phyloP scores from a whole-genome alignment of 2,329 filamentous ascomycete genomes.

The Tolypocladium amazonense region DNA sequence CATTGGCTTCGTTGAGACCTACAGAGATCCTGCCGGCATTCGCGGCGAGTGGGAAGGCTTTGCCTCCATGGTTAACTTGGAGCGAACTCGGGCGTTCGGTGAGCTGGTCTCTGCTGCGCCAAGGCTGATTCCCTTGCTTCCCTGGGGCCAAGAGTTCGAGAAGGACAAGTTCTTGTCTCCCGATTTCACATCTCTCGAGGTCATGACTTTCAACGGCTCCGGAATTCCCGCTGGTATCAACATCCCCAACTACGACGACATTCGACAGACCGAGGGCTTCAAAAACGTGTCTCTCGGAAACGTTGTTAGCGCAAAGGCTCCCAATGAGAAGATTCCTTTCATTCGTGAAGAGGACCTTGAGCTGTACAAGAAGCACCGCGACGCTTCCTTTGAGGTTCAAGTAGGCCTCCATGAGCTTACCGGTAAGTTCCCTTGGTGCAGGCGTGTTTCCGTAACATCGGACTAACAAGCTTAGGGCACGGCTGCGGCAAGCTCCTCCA shows the following conservation, averaged over 20 bases:
- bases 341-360: conserved; percentile 69
- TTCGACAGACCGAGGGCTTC: conserved; percentile 75
- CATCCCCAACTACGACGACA: conserved; percentile 64
- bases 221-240: conserved; percentile 61
- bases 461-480: conserved; percentile 44
- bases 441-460: not conserved
- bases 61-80: conserved; percentile 76
- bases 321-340: conserved; percentile 87
- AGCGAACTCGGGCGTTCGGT: conserved; percentile 79
- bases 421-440: conserved; percentile 18
- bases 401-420: conserved; percentile 86
- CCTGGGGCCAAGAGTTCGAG: conserved; percentile 83
- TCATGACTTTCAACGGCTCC: conserved; percentile 62
- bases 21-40: conserved; percentile 71
- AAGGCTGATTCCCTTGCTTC: conserved; percentile 75
- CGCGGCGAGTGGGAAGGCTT: conserved; percentile 82
- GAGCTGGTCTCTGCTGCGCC: conserved; percentile 75
- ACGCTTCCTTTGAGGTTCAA: conserved; percentile 86
- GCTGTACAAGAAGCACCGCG: conserved; percentile 72
- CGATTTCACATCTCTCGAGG: conserved; percentile 91
- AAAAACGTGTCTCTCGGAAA: conserved; percentile 94
- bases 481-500: conserved; percentile 91
- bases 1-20: conserved; percentile 78
- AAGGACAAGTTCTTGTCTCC: conserved; percentile 94
- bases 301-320: conserved; percentile 80